Evolutionary conservation across 169 alveolate genomes (phyloP).

Genomic region (Eimeria sp.): DNA sequence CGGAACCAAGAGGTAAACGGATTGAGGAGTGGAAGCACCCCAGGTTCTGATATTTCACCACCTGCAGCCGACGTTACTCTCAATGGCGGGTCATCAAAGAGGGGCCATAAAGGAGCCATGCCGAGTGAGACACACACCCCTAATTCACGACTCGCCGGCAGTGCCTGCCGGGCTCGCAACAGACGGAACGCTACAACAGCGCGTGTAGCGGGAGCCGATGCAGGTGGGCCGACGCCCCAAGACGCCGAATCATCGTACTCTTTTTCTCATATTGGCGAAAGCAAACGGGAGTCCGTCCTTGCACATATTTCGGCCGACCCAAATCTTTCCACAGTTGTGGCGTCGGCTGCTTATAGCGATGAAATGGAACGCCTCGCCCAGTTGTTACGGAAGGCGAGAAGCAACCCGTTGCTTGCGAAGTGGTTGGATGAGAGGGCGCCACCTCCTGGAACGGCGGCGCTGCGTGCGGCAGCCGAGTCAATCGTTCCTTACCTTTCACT

Average conservation of each 20-base stretch:
- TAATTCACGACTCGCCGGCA: not conserved
- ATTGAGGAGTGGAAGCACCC: not conserved
- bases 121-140: not conserved
- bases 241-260: not conserved
- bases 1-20: conserved; percentile 60
- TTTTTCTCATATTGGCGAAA: conserved; percentile 23
- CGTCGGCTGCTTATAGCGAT: conserved; percentile 74
- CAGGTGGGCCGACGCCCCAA: conserved; percentile 4
- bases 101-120: conserved; percentile 1
- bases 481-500: conserved; percentile 64
- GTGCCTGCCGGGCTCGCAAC: not conserved
- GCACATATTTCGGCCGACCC: conserved; percentile 44
- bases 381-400: conserved; percentile 63
- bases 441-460: conserved; percentile 58
- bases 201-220: conserved; percentile 6
- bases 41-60: not conserved
- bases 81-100: conserved; percentile 19
- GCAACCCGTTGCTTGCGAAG: conserved; percentile 72
- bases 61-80: not conserved
- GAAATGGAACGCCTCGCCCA: conserved; percentile 75
- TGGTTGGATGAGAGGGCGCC: conserved; percentile 74
- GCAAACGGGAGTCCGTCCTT: not conserved
- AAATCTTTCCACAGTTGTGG: conserved; percentile 48
- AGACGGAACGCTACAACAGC: conserved; percentile 17
- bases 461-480: conserved; percentile 71